A percentile compares a stretch with the other conserved stretches of the same genome.
phyloP scores from a whole-genome alignment of 176 grass and related monocot species.

The Echinochloa phyllopogon region DNA sequence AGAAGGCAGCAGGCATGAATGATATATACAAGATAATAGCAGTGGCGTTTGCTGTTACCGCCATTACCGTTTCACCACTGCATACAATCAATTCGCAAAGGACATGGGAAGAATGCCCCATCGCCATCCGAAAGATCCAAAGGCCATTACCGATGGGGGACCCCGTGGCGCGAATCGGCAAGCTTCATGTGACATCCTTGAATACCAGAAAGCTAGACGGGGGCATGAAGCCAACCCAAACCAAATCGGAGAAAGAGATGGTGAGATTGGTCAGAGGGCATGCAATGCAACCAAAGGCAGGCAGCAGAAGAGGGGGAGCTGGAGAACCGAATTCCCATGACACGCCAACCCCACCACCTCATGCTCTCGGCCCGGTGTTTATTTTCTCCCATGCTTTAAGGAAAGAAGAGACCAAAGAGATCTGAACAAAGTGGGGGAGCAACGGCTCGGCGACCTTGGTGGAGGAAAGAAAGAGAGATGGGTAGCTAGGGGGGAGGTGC shows the following conservation, averaged over 20 bases:
- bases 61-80: constrained; percentile 27
- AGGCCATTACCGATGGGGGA: constrained; percentile 44
- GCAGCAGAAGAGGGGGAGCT: not conserved
- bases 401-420: constrained; percentile 67
- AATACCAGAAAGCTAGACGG: constrained; percentile 45
- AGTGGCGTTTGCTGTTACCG: not conserved
- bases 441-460: constrained; percentile 25
- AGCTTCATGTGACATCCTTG: constrained; percentile 58
- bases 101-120: constrained; percentile 36
- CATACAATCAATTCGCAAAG: constrained; percentile 25
- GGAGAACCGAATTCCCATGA: constrained; percentile 50
- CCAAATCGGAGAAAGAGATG: constrained; percentile 35
- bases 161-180: constrained; percentile 33
- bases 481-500: not conserved
- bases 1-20: not conserved
- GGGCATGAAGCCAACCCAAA: constrained; percentile 39
- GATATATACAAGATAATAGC: no score
- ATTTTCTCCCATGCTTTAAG: constrained; percentile 64
- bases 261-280: constrained; percentile 34
- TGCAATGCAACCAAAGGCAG: constrained; percentile 30
- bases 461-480: constrained; percentile 7
- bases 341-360: constrained; percentile 57
- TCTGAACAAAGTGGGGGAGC: constrained; percentile 59
- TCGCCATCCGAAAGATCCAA: constrained; percentile 45
- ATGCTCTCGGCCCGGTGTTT: constrained; percentile 32